These are phyloP conservation scores for Hypholoma sublateritium DNA, from an alignment of 768 basidiomycete genomes.

Conservation along the genomic window DNA sequence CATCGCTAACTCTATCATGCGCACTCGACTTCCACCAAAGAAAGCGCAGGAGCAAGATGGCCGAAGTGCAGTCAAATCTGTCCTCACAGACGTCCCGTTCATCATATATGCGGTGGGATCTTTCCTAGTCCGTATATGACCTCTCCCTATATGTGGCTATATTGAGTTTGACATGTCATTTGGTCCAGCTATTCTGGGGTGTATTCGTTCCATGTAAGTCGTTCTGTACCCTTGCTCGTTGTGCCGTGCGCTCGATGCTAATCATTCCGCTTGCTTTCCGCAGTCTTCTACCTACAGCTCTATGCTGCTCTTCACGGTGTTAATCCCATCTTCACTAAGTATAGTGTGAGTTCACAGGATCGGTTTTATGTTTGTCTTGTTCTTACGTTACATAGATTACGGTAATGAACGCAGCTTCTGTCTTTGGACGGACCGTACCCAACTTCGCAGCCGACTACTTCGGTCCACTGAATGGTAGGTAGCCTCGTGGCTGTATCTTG, in stretches of 20 bases:
- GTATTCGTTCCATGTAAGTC: slow-evolving; percentile 49
- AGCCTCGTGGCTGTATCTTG: neutral
- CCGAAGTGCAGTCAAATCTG: slow-evolving; percentile 28
- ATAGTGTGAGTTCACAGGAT: slow-evolving; percentile 32
- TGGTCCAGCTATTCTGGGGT: slow-evolving; percentile 44
- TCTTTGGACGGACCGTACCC: slow-evolving; percentile 61
- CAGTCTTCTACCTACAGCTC: slow-evolving; percentile 55
- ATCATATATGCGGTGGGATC: slow-evolving; percentile 41
- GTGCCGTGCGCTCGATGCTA: neutral
- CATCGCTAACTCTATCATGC: slow-evolving; percentile 43
- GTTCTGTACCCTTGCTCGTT: neutral
- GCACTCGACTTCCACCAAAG: slow-evolving; percentile 36
- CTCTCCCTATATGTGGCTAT: neutral
- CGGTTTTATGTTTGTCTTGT: neutral
- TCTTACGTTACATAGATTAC: slow-evolving; percentile 36
- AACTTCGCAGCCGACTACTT: slow-evolving; percentile 50
- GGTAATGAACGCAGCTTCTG: slow-evolving; percentile 50
- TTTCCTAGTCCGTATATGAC: slow-evolving; percentile 30
- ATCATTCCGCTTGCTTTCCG: neutral
- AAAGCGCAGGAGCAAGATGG: slow-evolving; percentile 19
- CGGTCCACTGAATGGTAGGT: slow-evolving; percentile 50
- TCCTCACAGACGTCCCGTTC: slow-evolving; percentile 41
- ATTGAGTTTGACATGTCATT: neutral
- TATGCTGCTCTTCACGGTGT: slow-evolving; percentile 42
- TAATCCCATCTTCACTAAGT: slow-evolving; percentile 38